These are phyloP conservation scores for Gonium pectorale DNA, from an alignment of 139 green algal genomes.

Conservation along the genomic window DNA sequence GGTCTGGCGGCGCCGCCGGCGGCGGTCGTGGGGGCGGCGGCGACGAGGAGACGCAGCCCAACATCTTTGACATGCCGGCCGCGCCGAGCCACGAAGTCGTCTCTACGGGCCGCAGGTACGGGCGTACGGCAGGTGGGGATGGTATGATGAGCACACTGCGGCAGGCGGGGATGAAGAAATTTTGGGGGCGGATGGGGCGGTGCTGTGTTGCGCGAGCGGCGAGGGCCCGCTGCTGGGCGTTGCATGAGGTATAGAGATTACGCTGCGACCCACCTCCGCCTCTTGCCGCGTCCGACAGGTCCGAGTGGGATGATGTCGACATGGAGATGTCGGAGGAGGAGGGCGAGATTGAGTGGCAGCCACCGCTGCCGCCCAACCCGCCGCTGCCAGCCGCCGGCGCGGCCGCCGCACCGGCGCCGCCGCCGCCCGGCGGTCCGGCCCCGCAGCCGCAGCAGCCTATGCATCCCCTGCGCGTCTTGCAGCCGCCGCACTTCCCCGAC, in stretches of 20 bases:
- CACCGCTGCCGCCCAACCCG: slow-evolving; percentile 1
- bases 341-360: neutral
- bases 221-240: no score
- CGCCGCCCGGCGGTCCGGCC: neutral
- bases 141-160: neutral
- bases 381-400: neutral
- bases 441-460: neutral
- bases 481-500: neutral
- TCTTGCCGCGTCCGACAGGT: no score
- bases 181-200: no score
- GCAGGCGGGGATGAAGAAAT: neutral
- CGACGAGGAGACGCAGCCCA: slow-evolving; percentile 19
- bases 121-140: no score
- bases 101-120: slow-evolving; percentile 18
- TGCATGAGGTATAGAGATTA: no score
- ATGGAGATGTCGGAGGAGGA: slow-evolving; percentile 30
- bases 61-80: slow-evolving; percentile 36
- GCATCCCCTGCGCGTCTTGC: neutral
- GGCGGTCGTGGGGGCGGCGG: neutral
- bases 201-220: no score
- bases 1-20: neutral
- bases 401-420: neutral
- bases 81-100: slow-evolving; percentile 30
- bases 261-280: no score
- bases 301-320: slow-evolving; percentile 20